Evolutionary conservation across 148 eudicot genomes (phyloP).

Genomic region (Polygonum maritimum): DNA sequence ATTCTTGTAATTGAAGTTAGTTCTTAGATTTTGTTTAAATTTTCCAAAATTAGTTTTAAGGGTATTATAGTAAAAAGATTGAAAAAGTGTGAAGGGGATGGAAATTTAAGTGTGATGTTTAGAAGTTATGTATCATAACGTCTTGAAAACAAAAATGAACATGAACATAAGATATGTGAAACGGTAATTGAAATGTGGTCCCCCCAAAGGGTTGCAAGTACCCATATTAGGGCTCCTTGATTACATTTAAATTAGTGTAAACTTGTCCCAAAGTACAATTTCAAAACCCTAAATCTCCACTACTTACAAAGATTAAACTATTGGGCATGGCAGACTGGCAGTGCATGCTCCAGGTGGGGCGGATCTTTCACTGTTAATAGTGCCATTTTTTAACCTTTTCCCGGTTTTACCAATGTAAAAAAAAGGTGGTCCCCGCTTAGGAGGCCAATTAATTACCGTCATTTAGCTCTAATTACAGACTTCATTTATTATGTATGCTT

Average conservation of each 20-base stretch:
- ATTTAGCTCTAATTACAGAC: background rate
- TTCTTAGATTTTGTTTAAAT: too few relatives aligned
- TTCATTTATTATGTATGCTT: too few relatives aligned
- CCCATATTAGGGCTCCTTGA: background rate
- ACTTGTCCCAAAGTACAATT: background rate
- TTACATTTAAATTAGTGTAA: background rate
- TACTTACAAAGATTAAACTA: background rate
- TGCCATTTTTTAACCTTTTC: background rate
- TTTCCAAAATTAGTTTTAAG: too few relatives aligned
- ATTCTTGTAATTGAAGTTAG: too few relatives aligned
- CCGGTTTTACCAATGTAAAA: background rate
- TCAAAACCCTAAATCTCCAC: background rate
- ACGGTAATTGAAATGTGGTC: background rate
- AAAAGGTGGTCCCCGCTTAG: background rate
- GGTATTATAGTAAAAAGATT: too few relatives aligned
- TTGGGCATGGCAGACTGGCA: background rate
- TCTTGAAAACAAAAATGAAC: too few relatives aligned
- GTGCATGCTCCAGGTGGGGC: background rate
- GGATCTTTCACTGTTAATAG: background rate
- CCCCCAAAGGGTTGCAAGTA: background rate
- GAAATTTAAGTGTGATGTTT: too few relatives aligned
- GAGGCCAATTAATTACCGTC: background rate
- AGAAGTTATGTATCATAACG: too few relatives aligned
- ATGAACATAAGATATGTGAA: background rate
- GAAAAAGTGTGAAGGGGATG: too few relatives aligned